Conservation (phyloP, 345 rosid species). For the Moringa oleifera region DNA sequence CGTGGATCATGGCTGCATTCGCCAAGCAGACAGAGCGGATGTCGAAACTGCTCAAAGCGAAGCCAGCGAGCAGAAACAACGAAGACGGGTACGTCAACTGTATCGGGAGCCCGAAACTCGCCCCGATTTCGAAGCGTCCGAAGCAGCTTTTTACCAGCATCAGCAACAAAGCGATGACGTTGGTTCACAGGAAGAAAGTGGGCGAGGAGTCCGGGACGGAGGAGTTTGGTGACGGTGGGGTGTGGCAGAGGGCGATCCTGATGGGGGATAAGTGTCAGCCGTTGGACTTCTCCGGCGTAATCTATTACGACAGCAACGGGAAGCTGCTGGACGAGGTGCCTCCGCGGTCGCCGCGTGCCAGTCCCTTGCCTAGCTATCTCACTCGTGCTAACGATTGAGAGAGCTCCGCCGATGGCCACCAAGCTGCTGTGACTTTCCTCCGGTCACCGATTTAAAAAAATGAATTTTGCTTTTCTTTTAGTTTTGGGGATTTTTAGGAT, state of each 20-base stretch:
- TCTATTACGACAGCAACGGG: constrained; percentile 71
- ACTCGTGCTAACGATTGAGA: constrained; percentile 9
- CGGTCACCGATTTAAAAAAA: too few relatives aligned
- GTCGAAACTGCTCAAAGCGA: constrained; percentile 42
- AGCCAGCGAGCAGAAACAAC: constrained; percentile 7
- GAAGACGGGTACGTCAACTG: constrained; percentile 13
- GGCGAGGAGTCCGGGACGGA: constrained; percentile 19
- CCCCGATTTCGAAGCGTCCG: constrained; percentile 39
- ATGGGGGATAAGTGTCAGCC: constrained; percentile 98
- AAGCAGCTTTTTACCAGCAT: constrained; percentile 44
- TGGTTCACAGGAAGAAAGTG: constrained; percentile 30
- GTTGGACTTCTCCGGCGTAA: constrained; percentile 81
- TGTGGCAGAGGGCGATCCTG: constrained; percentile 83
- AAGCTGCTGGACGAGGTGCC: constrained; percentile 57
- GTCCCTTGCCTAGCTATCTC: constrained; percentile 46
- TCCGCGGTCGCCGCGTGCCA: constrained; percentile 70
- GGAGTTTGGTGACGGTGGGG: constrained; percentile 65
- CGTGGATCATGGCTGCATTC: constrained; percentile 43
- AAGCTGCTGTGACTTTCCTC: too few relatives aligned
- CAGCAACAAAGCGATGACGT: constrained; percentile 51
- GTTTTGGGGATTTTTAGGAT: too few relatives aligned
- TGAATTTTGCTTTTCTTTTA: background rate
- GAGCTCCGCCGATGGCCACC: background rate
- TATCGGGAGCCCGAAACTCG: constrained; percentile 26
- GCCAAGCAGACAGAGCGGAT: constrained; percentile 49